These are phyloP conservation scores for Trypanosoma scelopori DNA, from an alignment of 208 protist species.

Conservation along the genomic window DNA sequence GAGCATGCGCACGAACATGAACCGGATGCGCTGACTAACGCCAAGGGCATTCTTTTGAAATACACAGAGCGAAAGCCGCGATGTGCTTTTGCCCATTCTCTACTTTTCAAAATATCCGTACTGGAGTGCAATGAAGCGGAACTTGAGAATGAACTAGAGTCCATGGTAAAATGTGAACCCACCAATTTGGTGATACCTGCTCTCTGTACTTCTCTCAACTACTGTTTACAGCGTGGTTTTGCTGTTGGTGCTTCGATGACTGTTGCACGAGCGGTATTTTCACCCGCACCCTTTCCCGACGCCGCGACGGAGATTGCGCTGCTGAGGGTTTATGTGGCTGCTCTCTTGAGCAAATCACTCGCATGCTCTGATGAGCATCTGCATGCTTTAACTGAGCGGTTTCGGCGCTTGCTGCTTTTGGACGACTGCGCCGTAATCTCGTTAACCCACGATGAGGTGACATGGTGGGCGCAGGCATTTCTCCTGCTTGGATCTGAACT, in stretches of 20 bases:
- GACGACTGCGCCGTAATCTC: constrained; percentile 10
- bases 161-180: constrained; percentile 21
- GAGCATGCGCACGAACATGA: constrained; percentile 7
- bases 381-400: constrained; percentile 2
- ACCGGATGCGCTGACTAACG: constrained; percentile 1
- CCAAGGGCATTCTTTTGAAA: constrained; percentile 16
- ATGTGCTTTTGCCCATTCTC: constrained; percentile 26
- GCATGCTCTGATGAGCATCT: constrained; percentile 22
- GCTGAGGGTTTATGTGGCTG: constrained; percentile 25
- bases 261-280: constrained; percentile 21
- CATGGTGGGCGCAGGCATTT: constrained; percentile 30
- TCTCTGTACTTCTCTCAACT: constrained; percentile 30
- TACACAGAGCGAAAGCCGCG: constrained; percentile 10
- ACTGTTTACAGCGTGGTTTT: constrained; percentile 15
- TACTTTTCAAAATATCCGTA: constrained; percentile 31
- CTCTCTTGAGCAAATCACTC: constrained; percentile 15
- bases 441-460: constrained; percentile 21
- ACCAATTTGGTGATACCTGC: constrained; percentile 21
- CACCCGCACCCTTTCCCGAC: neutral
- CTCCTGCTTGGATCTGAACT: constrained; percentile 29
- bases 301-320: constrained; percentile 19
- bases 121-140: constrained; percentile 18
- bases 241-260: constrained; percentile 16
- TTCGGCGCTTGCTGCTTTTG: constrained; percentile 16
- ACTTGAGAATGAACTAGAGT: constrained; percentile 21